Evolutionary conservation across 2,329 filamentous ascomycete genomes (phyloP), one percentile per base, ranked within the genome.

Genomic region (Ophiocordyceps camponoti-leonardi): DNA sequence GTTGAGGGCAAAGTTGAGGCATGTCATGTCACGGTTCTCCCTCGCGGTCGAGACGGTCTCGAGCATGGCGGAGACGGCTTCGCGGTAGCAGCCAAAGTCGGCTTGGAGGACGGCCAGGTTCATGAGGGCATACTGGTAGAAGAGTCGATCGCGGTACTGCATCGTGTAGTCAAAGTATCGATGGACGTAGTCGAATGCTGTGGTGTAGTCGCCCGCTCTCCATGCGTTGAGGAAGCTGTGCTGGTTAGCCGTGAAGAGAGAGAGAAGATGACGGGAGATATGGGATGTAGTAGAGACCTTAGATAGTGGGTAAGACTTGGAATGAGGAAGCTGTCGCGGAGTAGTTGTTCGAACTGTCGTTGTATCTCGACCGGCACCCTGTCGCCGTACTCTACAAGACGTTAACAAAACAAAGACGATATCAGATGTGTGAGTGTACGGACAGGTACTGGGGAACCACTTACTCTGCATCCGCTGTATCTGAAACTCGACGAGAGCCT

Each of bases 101-200:
- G 88, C 86, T 57, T 98, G 90, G 5, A 96, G 73, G 31, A 95
- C 86, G 4, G 88, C 90, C 48, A 95, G 74, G 57, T 95, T 95
- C 57, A 98, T 79, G 14, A 96, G 67, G 1, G 92, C 92, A 58
- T 95, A 94, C 58, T 96, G 92, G 56, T 98, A 96, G 54, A 88
- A 88, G 6, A 83, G 75, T 22, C 84, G 80, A 54, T 94, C 84
- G 49, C 79, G 71, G 52, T 79, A 83, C 55, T 92, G 83, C 77
- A 93, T 87, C 1, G 88, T 92, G 61, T 94, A 95, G 61, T 98
- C 92, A 55, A 95, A 98, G 61, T 95, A 98, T 44, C 86, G 81
- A 60, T 96, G 88, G 19, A 98, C 71, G 52, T 81, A 81, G 56
- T 98, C 90, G 58, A 95, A 92, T 0, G 92, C 83, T 1, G 84